A percentile compares a stretch with the other conserved stretches of the same genome.
phyloP scores from a whole-genome alignment of 179 eudicot species.

The Carnegiea gigantea region DNA sequence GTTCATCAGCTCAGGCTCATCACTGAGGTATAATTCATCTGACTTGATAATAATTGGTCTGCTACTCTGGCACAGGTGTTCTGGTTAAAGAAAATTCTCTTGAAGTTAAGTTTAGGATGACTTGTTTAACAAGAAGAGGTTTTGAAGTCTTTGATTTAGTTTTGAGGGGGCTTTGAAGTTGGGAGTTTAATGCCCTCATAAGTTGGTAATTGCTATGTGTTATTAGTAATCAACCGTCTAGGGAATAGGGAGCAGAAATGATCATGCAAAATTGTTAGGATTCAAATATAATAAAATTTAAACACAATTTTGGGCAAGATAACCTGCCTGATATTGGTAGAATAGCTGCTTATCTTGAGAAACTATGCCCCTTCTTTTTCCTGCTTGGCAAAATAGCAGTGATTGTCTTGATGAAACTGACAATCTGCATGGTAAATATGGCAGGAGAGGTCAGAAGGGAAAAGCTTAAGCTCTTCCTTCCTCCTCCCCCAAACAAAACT shows the following conservation, averaged over 20 bases:
- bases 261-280: not conserved
- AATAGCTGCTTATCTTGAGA: too few species aligned
- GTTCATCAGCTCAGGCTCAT: constrained; percentile 51
- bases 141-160: not conserved
- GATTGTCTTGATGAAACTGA: too few species aligned
- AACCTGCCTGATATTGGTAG: too few species aligned
- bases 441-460: too few species aligned
- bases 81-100: not conserved
- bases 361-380: too few species aligned
- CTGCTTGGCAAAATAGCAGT: too few species aligned
- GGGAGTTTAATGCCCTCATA: not conserved
- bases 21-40: constrained; percentile 38
- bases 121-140: not conserved
- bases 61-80: not conserved
- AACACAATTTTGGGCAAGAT: too few species aligned
- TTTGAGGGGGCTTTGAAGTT: not conserved
- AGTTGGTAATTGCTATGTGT: not conserved
- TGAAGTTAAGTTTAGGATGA: not conserved
- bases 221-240: not conserved
- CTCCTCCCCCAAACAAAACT: too few species aligned
- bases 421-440: too few species aligned
- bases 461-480: too few species aligned
- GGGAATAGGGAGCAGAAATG: not conserved
- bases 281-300: too few species aligned
- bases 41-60: not conserved